A percentile compares a stretch with the other conserved stretches of the same genome.
Conservation (phyloP, 441 rosid genomes). For the Pelargonium citronellum region DNA sequence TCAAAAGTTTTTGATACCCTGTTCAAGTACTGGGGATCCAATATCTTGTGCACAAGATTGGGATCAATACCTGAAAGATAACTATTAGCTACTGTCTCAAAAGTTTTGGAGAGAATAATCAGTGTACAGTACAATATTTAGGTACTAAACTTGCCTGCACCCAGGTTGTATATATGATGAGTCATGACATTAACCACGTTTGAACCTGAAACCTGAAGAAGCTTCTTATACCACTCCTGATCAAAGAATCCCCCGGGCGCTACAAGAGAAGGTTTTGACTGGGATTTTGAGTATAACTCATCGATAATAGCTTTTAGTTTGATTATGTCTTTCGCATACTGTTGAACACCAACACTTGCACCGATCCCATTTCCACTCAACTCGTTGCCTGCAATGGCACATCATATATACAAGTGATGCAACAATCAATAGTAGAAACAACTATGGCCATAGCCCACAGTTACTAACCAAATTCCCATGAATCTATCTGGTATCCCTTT, state of each 20-base stretch:
- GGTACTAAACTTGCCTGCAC: constrained; percentile 46
- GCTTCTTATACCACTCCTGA: constrained; percentile 56
- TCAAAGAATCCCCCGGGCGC: constrained; percentile 96
- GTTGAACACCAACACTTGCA: constrained; percentile 64
- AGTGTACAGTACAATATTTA: not conserved
- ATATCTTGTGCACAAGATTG: constrained; percentile 54
- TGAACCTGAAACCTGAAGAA: constrained; percentile 74
- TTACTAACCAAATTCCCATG: constrained; percentile 88
- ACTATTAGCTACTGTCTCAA: not conserved
- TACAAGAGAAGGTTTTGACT: constrained; percentile 48
- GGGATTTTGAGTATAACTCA: constrained; percentile 46
- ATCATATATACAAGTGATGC: constrained; percentile 13
- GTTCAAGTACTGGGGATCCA: constrained; percentile 66
- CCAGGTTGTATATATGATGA: constrained; percentile 93
- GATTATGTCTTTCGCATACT: constrained; percentile 72
- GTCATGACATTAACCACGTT: constrained; percentile 54
- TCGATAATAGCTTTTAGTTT: constrained; percentile 48
- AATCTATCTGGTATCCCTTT: constrained; percentile 71
- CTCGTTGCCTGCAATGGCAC: constrained; percentile 63
- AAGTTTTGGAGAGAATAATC: not conserved
- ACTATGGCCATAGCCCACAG: not conserved
- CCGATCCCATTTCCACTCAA: constrained; percentile 73
- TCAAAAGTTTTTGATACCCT: constrained; percentile 53
- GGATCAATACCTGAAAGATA: constrained; percentile 64
- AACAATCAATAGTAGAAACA: constrained; percentile 15